Evolutionary conservation across 2,329 filamentous ascomycete species (phyloP).

Genomic region (Penicillium glabrum): DNA sequence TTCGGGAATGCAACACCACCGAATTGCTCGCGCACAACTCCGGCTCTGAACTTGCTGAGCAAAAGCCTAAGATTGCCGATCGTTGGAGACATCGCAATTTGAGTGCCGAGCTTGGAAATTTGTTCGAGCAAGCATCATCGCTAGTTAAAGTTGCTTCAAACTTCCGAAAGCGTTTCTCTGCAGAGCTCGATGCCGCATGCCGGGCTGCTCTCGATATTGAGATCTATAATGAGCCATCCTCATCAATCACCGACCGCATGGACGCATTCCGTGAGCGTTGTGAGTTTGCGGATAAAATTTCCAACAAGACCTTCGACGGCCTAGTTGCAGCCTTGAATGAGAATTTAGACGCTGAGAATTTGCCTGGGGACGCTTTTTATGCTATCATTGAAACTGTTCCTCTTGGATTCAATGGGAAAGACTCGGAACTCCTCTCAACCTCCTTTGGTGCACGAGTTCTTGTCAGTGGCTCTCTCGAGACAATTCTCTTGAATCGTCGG

Average conservation of each 20-base stretch:
- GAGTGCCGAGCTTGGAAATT: constrained; percentile 50
- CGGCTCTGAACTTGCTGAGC: constrained; percentile 36
- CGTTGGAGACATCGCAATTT: constrained; percentile 47
- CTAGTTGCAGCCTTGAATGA: constrained; percentile 69
- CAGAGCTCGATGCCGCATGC: constrained; percentile 67
- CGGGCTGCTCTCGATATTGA: constrained; percentile 68
- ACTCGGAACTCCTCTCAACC: constrained; percentile 53
- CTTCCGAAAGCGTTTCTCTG: constrained; percentile 70
- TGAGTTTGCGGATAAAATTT: constrained; percentile 74
- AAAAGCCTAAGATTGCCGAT: constrained; percentile 39
- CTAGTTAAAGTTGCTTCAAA: constrained; percentile 68
- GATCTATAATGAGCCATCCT: constrained; percentile 70
- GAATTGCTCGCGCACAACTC: constrained; percentile 75
- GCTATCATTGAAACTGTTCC: constrained; percentile 52
- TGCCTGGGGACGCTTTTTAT: constrained; percentile 54
- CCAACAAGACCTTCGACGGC: constrained; percentile 74
- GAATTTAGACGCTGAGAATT: constrained; percentile 53
- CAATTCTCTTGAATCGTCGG: constrained; percentile 68
- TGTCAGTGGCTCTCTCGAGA: constrained; percentile 76
- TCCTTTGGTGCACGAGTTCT: constrained; percentile 74
- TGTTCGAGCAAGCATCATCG: constrained; percentile 56
- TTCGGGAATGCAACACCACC: constrained; percentile 75
- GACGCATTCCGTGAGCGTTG: constrained; percentile 75
- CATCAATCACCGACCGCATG: constrained; percentile 71
- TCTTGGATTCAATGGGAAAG: constrained; percentile 39